Conservation (phyloP, 164 flowering plant genomes). For the Platanus orientalis region DNA sequence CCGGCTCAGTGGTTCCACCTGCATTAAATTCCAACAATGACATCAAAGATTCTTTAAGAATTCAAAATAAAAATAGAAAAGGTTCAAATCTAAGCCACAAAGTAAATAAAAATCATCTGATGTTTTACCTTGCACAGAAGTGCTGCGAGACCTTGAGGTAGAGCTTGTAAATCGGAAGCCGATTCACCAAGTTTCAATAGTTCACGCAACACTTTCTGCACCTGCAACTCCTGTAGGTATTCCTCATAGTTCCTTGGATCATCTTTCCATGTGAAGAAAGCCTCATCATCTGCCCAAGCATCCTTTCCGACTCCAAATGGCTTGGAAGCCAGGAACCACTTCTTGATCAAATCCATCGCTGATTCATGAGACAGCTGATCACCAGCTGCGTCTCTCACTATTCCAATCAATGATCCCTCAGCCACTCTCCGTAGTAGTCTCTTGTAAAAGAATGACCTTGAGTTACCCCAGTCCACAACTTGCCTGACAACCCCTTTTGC, state of each 20-base stretch:
- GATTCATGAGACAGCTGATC: conserved; percentile 54
- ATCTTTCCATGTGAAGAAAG: conserved; percentile 80
- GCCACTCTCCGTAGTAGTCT: conserved; percentile 68
- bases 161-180: conserved; percentile 64
- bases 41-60: neutral
- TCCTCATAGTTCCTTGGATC: conserved; percentile 61
- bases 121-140: conserved; percentile 73
- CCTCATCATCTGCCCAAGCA: conserved; percentile 71
- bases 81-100: neutral
- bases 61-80: neutral
- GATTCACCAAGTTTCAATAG: conserved; percentile 64
- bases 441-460: conserved; percentile 76
- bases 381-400: conserved; percentile 73
- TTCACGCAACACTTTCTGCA: conserved; percentile 65
- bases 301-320: conserved; percentile 32
- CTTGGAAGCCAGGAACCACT: conserved; percentile 67
- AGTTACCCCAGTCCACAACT: conserved; percentile 73
- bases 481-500: conserved; percentile 83
- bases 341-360: conserved; percentile 59
- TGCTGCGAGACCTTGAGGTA: conserved; percentile 80
- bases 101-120: neutral
- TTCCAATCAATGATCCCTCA: conserved; percentile 63
- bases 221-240: conserved; percentile 63
- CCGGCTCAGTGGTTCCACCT: conserved; percentile 29
- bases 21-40: conserved; percentile 15